Percentiles rank a stretch among this genome's conserved stretches.
phyloP scores from a whole-genome alignment of 495 filamentous ascomycete genomes.

The Aspergillus sclerotiicarbonarius region DNA sequence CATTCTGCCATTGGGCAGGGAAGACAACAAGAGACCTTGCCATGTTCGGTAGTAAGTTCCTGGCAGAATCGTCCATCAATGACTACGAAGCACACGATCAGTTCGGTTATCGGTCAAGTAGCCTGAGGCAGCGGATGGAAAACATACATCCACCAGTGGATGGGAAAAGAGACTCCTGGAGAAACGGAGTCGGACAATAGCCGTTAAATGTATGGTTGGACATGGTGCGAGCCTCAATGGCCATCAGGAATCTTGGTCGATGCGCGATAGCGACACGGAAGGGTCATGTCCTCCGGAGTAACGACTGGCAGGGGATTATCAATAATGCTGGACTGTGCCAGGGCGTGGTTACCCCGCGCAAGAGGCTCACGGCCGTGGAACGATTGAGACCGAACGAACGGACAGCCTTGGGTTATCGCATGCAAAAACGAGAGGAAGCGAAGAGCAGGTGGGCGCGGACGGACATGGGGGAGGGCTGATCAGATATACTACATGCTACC shows the following conservation, averaged over 20 bases:
- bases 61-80: constrained; percentile 65
- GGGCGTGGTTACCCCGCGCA: constrained; percentile 15
- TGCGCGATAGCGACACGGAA: constrained; percentile 7
- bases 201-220: constrained; percentile 33
- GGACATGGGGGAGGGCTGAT: constrained; percentile 8
- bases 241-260: constrained; percentile 5
- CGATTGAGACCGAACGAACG: constrained; percentile 14
- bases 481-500: constrained; percentile 19
- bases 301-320: not conserved
- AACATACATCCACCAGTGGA: constrained; percentile 61
- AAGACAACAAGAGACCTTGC: constrained; percentile 67
- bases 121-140: not conserved
- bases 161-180: constrained; percentile 59
- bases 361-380: constrained; percentile 22
- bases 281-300: constrained; percentile 17
- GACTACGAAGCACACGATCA: constrained; percentile 44
- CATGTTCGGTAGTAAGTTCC: constrained; percentile 41
- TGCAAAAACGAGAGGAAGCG: not conserved
- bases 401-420: constrained; percentile 11
- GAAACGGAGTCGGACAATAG: constrained; percentile 63
- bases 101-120: not conserved
- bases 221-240: constrained; percentile 25
- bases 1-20: constrained; percentile 86
- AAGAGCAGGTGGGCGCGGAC: constrained; percentile 8
- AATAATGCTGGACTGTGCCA: not conserved